Evolutionary conservation across 176 grass and related monocot species (phyloP), one percentile per base, ranked within the genome.

Genomic region (Paspalum vaginatum): DNA sequence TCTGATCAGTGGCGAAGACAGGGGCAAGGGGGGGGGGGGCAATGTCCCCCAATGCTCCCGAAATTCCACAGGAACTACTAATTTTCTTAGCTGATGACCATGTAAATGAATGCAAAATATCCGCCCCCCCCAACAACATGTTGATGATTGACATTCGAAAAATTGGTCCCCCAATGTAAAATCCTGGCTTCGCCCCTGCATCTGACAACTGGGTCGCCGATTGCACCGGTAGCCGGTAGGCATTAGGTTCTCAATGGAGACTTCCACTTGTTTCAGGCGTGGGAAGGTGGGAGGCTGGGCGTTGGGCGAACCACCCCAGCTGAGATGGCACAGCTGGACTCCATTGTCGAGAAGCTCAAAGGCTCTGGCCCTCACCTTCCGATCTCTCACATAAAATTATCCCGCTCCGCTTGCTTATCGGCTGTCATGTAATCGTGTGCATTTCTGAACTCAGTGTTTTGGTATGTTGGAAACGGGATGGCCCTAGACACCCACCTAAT

Each of bases 281-380:
- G 65, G 65, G 0, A 46, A 68, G 18, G 42, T 68, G 41, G 66
- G 66, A 0, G n/a, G 25, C 42, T 47, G 43, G 66, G 3, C 1
- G 32, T 32, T 2, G 32, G 32, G 66, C 12, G 42, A 68, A 47
- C n/a, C 11, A 68, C 42, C 42, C 47, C 2, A 68, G 42, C 41
- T 68, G 66, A 47, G 20, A 68, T 68, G 66, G 42, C 65, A 13
- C 65, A 68, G 2, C 20, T 68, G 42, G 65, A 68, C 11, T 7
- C 4, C 65, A 46, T 68, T 9, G 41, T 68, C 10, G 1, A 46
- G 9, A 67, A 67, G 65, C 41, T 68, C 5, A 22, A 68, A 45
- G 38, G 62, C 62, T 65, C 62, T 20, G 62, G 62, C 38, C 38
- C 62, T 65, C 62, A 42, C 38, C 37, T 65, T 65, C 32, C 41